Conservation (phyloP, 2,329 filamentous ascomycete species). For the Nothomitra cinnamomea region DNA sequence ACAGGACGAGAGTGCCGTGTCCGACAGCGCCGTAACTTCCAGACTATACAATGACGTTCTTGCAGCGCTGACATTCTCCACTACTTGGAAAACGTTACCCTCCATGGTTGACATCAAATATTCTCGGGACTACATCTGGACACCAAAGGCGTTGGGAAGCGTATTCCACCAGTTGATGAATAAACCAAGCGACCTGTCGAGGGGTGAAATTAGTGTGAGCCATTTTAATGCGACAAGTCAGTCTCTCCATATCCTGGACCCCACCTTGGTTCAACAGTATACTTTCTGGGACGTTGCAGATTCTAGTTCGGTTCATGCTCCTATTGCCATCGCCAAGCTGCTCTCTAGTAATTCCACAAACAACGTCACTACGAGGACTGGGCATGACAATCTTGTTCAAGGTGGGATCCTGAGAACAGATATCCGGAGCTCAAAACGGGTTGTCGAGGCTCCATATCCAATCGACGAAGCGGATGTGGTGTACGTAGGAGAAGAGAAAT, state of each 20-base stretch:
- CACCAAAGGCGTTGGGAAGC: conserved; percentile 26
- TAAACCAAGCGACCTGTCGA: conserved; percentile 24
- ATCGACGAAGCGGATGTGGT: conserved; percentile 63
- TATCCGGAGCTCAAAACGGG: conserved; percentile 65
- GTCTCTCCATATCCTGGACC: conserved; percentile 36
- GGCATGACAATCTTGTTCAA: conserved; percentile 44
- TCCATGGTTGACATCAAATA: conserved; percentile 79
- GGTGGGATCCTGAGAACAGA: conserved; percentile 75
- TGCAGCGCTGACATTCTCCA: conserved; percentile 65
- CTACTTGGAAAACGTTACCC: conserved; percentile 44
- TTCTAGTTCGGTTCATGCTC: conserved; percentile 48
- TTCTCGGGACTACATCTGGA: conserved; percentile 51
- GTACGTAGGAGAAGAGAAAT: conserved; percentile 61
- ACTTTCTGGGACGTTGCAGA: conserved; percentile 85
- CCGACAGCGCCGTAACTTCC: conserved; percentile 65
- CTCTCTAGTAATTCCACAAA: conserved; percentile 41
- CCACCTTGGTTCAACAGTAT: conserved; percentile 55
- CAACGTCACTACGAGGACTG: conserved; percentile 42
- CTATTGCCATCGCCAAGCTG: conserved; percentile 41
- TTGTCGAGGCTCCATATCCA: conserved; percentile 69
- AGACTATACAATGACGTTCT: conserved; percentile 82
- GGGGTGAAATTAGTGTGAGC: conserved; percentile 18
- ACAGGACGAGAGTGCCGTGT: conserved; percentile 49
- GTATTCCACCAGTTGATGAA: conserved; percentile 2
- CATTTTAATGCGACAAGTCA: conserved; percentile 17